These are phyloP conservation scores for Coemansia sp. DNA, from an alignment of 192 early-diverging fungal species.

Conservation along the genomic window DNA sequence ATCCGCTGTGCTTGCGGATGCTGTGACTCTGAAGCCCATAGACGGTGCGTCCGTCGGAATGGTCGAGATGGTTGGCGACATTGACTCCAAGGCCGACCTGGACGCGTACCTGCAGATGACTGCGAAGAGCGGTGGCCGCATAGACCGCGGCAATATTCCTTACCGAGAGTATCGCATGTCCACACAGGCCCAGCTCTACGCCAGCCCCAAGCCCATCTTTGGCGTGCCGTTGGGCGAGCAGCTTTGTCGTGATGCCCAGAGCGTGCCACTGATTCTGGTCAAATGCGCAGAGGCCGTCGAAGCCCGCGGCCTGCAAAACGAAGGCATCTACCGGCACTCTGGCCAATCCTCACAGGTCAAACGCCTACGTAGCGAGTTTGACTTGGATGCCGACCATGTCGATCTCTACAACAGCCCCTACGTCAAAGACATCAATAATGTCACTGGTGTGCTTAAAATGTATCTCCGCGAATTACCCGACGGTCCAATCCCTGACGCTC, in stretches of 20 bases:
- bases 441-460: constrained; percentile 84
- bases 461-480: constrained; percentile 96
- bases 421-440: constrained; percentile 74
- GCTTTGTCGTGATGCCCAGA: constrained; percentile 67
- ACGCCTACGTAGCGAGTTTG: constrained; percentile 68
- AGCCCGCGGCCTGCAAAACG: constrained; percentile 65
- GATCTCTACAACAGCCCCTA: constrained; percentile 63
- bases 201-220: constrained; percentile 76
- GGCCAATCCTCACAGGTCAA: constrained; percentile 76
- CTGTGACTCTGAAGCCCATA: constrained; percentile 62
- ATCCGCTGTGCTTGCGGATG: constrained; percentile 70
- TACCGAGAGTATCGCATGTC: constrained; percentile 48
- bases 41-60: constrained; percentile 25
- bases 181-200: constrained; percentile 57
- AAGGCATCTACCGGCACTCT: constrained; percentile 89
- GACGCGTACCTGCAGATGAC: constrained; percentile 50
- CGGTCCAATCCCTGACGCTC: constrained; percentile 68
- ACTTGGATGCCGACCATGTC: constrained; percentile 69
- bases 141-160: constrained; percentile 41
- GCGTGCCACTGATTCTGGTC: constrained; percentile 74
- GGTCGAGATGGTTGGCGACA: constrained; percentile 58
- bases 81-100: constrained; percentile 61
- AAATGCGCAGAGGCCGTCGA: constrained; percentile 86
- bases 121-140: constrained; percentile 24
- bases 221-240: constrained; percentile 72